Evolutionary conservation across 2,329 filamentous ascomycete species (phyloP).

Genomic region (Claviceps fusiformis): DNA sequence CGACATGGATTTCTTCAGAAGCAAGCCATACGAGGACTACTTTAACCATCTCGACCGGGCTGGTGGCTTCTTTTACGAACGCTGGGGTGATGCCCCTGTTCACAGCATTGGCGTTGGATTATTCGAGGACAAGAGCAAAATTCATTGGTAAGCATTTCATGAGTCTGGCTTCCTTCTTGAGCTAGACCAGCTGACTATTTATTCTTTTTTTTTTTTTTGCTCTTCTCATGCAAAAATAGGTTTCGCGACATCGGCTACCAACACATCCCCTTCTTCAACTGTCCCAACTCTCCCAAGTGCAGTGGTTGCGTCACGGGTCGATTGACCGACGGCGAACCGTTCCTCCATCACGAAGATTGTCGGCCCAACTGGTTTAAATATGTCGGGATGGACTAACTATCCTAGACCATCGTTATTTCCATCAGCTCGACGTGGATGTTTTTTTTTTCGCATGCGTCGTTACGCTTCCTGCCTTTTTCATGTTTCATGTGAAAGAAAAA

Average conservation of each 20-base stretch:
- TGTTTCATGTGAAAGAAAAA: neutral
- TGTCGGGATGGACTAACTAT: slow-evolving; percentile 59
- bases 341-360: slow-evolving; percentile 82
- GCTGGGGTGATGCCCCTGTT: slow-evolving; percentile 96
- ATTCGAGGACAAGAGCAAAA: slow-evolving; percentile 79
- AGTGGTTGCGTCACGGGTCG: slow-evolving; percentile 73
- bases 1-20: slow-evolving; percentile 85
- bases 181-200: neutral
- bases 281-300: slow-evolving; percentile 91
- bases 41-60: slow-evolving; percentile 94
- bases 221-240: slow-evolving; percentile 34
- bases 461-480: neutral
- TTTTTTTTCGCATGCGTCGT: neutral
- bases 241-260: slow-evolving; percentile 99
- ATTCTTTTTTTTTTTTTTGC: neutral
- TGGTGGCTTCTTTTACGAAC: slow-evolving; percentile 96
- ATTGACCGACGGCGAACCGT: slow-evolving; percentile 79
- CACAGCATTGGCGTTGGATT: slow-evolving; percentile 87
- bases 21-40: slow-evolving; percentile 83
- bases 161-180: neutral
- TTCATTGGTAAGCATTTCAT: slow-evolving; percentile 68
- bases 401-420: neutral
- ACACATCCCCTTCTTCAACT: slow-evolving; percentile 97
- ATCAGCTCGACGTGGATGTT: neutral
- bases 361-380: slow-evolving; percentile 96